phyloP scores from a whole-genome alignment of 2,329 filamentous ascomycete genomes.

The Acrocalymma vagum region DNA sequence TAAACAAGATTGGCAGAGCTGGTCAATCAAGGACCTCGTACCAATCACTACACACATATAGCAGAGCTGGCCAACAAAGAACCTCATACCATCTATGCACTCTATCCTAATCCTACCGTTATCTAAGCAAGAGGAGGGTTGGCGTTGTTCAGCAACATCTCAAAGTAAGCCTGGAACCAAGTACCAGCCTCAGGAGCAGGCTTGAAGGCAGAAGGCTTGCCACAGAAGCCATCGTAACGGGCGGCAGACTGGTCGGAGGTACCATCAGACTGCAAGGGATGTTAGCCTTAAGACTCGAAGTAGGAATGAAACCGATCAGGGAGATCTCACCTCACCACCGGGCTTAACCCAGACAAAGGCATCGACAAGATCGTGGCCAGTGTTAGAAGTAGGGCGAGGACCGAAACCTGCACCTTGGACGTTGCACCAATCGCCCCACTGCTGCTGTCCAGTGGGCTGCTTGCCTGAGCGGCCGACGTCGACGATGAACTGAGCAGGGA shows the following conservation, averaged over 20 bases:
- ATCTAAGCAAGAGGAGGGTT: conserved; percentile 36
- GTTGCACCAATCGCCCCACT: conserved; percentile 76
- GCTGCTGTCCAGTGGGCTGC: conserved; percentile 63
- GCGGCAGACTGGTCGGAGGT: conserved; percentile 52
- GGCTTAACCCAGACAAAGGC: conserved; percentile 78
- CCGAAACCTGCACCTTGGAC: conserved; percentile 71
- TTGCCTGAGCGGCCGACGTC: conserved; percentile 67
- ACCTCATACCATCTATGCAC: too few relatives aligned
- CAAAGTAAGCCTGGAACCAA: conserved; percentile 66
- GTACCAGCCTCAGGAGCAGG: conserved; percentile 74
- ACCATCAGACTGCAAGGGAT: conserved; percentile 48
- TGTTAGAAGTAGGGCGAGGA: conserved; percentile 68
- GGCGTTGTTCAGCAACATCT: conserved; percentile 45
- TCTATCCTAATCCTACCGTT: too few relatives aligned
- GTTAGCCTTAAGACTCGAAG: conserved; percentile 3
- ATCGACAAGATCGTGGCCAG: conserved; percentile 66
- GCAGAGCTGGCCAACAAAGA: too few relatives aligned
- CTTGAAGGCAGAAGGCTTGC: conserved; percentile 61
- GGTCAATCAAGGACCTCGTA: too few relatives aligned
- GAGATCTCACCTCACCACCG: conserved; percentile 59
- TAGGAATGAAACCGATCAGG: too few relatives aligned
- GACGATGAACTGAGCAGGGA: conserved; percentile 64
- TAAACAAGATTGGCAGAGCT: too few relatives aligned
- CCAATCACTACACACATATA: too few relatives aligned
- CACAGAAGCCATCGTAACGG: conserved; percentile 66